phyloP scores from a whole-genome alignment of 2,329 filamentous ascomycete species.

The Cercospora zeae-maydis region DNA sequence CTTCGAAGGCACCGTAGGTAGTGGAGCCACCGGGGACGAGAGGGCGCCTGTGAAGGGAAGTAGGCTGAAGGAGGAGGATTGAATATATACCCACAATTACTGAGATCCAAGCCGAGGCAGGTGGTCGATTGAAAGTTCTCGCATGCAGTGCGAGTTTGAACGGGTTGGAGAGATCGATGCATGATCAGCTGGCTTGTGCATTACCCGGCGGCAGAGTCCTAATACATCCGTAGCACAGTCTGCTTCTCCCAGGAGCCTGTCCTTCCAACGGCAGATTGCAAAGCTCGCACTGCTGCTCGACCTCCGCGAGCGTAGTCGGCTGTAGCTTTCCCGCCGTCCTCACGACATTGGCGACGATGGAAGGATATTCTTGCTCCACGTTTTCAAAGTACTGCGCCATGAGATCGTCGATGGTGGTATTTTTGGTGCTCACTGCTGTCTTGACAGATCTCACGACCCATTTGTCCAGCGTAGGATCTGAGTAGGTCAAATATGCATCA shows the following conservation, averaged over 20 bases:
- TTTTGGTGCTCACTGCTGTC: slow-evolving; percentile 60
- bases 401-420: slow-evolving; percentile 84
- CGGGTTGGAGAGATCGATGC: not conserved
- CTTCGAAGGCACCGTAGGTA: slow-evolving; percentile 34
- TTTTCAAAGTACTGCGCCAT: slow-evolving; percentile 84
- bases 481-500: slow-evolving; percentile 55
- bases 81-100: not conserved
- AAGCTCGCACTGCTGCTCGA: slow-evolving; percentile 54
- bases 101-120: not conserved
- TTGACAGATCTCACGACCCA: slow-evolving; percentile 33
- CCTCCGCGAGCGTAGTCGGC: slow-evolving; percentile 39
- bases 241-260: slow-evolving; percentile 29
- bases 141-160: not conserved
- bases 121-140: not conserved
- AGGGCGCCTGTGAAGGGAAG: slow-evolving; percentile 22
- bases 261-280: slow-evolving; percentile 63
- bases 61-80: slow-evolving; percentile 25
- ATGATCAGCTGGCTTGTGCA: not conserved
- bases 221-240: slow-evolving; percentile 70
- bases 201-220: slow-evolving; percentile 21
- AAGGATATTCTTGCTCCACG: slow-evolving; percentile 81
- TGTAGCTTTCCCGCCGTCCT: slow-evolving; percentile 81
- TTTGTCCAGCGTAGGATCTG: slow-evolving; percentile 40
- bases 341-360: slow-evolving; percentile 92
- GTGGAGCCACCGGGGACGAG: slow-evolving; percentile 23